Evolutionary conservation across 2,329 filamentous ascomycete species (phyloP), one percentile per base, ranked within the genome.

Genomic region (Alternaria sp.): DNA sequence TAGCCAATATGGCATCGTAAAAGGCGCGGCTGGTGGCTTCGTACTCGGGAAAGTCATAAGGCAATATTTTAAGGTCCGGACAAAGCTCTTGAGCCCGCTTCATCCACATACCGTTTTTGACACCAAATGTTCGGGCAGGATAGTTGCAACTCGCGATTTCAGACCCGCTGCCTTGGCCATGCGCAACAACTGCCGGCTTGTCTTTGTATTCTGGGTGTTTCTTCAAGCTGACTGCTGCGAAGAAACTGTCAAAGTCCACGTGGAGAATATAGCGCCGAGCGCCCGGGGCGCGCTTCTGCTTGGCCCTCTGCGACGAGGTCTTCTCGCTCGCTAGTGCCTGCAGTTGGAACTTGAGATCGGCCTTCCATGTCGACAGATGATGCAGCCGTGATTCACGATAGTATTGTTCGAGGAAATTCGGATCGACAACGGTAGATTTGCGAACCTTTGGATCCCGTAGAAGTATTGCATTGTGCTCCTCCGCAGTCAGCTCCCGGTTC

Each of bases 101-200:
- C 95, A 99, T 98, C 96, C 96, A 99, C 96, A 98, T 99, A 40
- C 96, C 96, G 71, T 99, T 99, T 76, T 94, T 97, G 58, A 99
- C 86, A 1, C 95, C 95, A 71, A 90, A 96, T 30, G 88, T 86
- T 40, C 96, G 89, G 7, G 96, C 96, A 19, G 91, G 89, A 76
- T 99, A 99, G 73, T 99, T 99, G 81, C 96, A 99, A 67, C 94
- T 97, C 21, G 96, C 96, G 73, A 99, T 98, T 76, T 99, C 96
- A 0, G 95, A 97, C 0, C 93, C 93, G 23, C 88, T 88, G 0
- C 95, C 95, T 47, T 86, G 87, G 5, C 95, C 91, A 75, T 99
- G 96, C 5, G 96, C 95, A 32, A 99, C 92, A 1, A 92, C 96
- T 3, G 91, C 89, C 0, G 96, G 96, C 74, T 93, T 95, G 54